Conservation (phyloP, 2,329 filamentous ascomycete species). For the Cryphonectria radicalis region DNA sequence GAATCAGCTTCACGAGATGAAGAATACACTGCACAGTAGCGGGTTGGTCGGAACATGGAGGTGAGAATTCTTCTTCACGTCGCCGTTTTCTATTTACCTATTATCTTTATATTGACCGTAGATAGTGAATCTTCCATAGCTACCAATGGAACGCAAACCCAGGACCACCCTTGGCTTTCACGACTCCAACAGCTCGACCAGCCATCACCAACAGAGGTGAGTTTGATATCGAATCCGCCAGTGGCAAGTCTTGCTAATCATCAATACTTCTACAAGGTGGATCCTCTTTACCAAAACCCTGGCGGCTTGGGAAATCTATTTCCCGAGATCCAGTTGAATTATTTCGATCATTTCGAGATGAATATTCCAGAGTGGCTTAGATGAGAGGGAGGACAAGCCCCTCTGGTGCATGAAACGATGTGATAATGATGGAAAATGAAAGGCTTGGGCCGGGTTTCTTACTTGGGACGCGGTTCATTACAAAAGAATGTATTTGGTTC, state of each 20-base stretch:
- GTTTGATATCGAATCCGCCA: neutral
- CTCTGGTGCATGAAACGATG: neutral
- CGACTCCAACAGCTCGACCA: slow-evolving; percentile 5
- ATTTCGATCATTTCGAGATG: neutral
- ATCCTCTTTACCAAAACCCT: neutral
- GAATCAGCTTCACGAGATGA: slow-evolving; percentile 2
- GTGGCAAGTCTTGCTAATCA: neutral
- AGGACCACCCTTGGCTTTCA: slow-evolving; percentile 1
- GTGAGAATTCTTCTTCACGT: neutral
- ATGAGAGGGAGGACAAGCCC: neutral
- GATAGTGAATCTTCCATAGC: neutral
- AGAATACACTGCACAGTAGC: neutral
- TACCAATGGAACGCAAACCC: neutral
- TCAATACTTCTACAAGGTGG: neutral
- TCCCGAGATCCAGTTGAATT: neutral
- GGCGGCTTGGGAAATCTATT: neutral
- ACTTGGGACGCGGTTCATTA: neutral
- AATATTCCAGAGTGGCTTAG: neutral
- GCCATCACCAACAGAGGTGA: slow-evolving; percentile 6
- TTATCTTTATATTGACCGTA: neutral
- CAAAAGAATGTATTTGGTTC: neutral
- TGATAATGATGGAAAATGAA: neutral
- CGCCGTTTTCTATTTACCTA: neutral
- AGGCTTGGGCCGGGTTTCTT: neutral
- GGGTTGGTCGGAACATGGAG: neutral